phyloP scores from a whole-genome alignment of 140 eudicot species.

The Bidens hawaiensis region DNA sequence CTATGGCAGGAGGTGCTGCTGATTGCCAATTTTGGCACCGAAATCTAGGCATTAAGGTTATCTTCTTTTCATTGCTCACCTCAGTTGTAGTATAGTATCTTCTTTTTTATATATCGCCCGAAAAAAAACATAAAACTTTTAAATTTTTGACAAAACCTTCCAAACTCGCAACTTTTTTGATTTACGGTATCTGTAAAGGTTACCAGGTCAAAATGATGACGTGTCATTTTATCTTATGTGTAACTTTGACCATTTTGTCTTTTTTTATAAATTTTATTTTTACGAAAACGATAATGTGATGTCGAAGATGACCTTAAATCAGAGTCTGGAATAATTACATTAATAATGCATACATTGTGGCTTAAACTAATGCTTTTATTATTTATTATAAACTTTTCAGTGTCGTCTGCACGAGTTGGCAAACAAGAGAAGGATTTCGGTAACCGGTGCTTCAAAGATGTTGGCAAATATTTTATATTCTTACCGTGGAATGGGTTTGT shows the following conservation, averaged over 20 bases:
- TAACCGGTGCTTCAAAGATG: slow-evolving; percentile 94
- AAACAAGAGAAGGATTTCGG: slow-evolving; percentile 89
- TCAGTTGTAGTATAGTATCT: background rate
- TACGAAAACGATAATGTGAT: background rate
- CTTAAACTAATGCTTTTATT: background rate
- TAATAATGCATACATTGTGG: background rate
- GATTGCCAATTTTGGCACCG: slow-evolving; percentile 99
- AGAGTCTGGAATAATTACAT: background rate
- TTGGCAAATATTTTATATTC: slow-evolving; percentile 82
- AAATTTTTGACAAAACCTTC: background rate
- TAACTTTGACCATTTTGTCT: background rate
- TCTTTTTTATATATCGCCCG: background rate
- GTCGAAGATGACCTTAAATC: background rate
- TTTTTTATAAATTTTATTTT: background rate
- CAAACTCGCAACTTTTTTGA: background rate
- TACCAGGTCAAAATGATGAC: no score
- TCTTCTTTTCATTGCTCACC: background rate
- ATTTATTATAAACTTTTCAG: slow-evolving; percentile 33
- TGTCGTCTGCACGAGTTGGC: slow-evolving; percentile 95
- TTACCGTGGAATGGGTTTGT: slow-evolving; percentile 97
- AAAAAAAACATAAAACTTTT: background rate
- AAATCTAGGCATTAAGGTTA: slow-evolving; percentile 92
- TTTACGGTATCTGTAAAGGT: no score
- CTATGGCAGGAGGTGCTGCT: slow-evolving; percentile 99
- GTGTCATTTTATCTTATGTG: no score